A percentile compares a stretch with the other conserved stretches of the same genome.
Evolutionary conservation across 495 filamentous ascomycete species (phyloP).

Genomic region (Daldinia caldariorum): DNA sequence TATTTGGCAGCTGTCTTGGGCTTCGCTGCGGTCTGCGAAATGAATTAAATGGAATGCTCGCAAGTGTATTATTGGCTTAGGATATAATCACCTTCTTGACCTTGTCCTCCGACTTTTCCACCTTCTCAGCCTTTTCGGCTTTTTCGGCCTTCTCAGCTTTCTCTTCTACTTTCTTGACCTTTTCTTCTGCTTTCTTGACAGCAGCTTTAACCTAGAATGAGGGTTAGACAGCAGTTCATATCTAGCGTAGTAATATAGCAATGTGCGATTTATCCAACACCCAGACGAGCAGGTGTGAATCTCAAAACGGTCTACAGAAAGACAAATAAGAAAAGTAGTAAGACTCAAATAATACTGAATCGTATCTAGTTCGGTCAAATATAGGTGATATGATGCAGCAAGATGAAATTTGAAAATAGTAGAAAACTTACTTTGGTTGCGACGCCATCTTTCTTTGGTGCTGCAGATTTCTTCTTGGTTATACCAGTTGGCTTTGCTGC

Average conservation of each 20-base stretch:
- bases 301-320: not conserved
- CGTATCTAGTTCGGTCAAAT: not conserved
- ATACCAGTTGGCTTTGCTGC: slow-evolving; percentile 62
- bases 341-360: not conserved
- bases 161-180: slow-evolving; percentile 38
- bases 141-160: slow-evolving; percentile 53
- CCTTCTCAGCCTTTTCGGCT: slow-evolving; percentile 30
- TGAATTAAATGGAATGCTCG: slow-evolving; percentile 2
- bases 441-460: slow-evolving; percentile 59
- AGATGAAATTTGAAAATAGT: slow-evolving; percentile 6
- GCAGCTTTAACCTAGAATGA: slow-evolving; percentile 56
- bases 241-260: not conserved
- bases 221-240: slow-evolving; percentile 42
- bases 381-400: not conserved
- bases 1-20: slow-evolving; percentile 56
- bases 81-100: slow-evolving; percentile 23
- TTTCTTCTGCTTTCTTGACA: slow-evolving; percentile 55
- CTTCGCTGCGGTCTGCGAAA: slow-evolving; percentile 41
- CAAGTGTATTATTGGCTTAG: not conserved
- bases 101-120: slow-evolving; percentile 23
- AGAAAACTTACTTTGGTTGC: slow-evolving; percentile 58
- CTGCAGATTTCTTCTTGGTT: slow-evolving; percentile 62
- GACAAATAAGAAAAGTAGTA: not conserved
- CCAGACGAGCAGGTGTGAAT: not conserved
- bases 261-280: not conserved